Evolutionary conservation across 352 stramenopile species (phyloP).

Genomic region (Globisporangium solare): DNA sequence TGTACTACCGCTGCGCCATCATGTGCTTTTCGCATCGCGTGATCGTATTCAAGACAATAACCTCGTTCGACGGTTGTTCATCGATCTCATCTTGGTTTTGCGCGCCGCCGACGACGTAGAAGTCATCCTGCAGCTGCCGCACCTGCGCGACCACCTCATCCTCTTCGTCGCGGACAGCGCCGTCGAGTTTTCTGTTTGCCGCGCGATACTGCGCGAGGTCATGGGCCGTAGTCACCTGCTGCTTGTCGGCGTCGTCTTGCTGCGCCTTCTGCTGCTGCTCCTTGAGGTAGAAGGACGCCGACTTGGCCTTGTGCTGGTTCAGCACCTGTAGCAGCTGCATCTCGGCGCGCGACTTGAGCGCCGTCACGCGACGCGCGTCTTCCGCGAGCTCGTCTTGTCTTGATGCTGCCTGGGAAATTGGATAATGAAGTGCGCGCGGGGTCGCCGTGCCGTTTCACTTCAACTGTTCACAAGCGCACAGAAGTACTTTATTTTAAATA

Average conservation of each 20-base stretch:
- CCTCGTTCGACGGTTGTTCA: slow-evolving; percentile 3
- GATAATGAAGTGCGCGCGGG: no score
- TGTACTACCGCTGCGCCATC: slow-evolving; percentile 40
- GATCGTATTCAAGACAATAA: slow-evolving; percentile 58
- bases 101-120: slow-evolving; percentile 15
- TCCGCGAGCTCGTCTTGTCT: no score
- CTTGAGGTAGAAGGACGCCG: slow-evolving; percentile 33
- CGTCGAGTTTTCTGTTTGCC: slow-evolving; percentile 12
- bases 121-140: slow-evolving; percentile 45
- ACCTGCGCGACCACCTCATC: slow-evolving; percentile 48
- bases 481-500: no score
- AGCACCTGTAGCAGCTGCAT: slow-evolving; percentile 45
- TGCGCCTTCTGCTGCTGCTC: slow-evolving; percentile 38
- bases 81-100: no score
- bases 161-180: slow-evolving; percentile 16
- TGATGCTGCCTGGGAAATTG: no score
- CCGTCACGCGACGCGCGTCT: slow-evolving; percentile 10
- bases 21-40: slow-evolving; percentile 56
- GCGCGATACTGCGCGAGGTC: slow-evolving; percentile 6
- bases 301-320: slow-evolving; percentile 45
- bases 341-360: slow-evolving; percentile 45
- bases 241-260: slow-evolving; percentile 10
- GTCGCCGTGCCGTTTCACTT: no score
- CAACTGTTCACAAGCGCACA: no score
- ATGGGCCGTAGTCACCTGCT: not conserved